phyloP scores from a whole-genome alignment of 1,139 yeast genomes.

The Yamadazyma siamensis region DNA sequence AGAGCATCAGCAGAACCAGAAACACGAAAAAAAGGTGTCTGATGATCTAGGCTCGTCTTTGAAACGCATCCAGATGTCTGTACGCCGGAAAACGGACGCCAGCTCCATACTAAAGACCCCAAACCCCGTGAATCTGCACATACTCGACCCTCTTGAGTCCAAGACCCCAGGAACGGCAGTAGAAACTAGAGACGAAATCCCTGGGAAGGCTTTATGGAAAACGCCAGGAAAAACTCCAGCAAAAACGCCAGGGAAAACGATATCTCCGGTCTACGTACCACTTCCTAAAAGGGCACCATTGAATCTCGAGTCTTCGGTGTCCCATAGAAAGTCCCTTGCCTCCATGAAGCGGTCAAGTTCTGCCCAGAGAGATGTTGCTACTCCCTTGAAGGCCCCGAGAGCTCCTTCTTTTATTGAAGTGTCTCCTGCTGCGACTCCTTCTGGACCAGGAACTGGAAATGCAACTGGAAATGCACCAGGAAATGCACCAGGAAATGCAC shows the following conservation, averaged over 20 bases:
- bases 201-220: neutral
- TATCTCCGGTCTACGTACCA: conserved; percentile 34
- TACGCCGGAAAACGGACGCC: conserved; percentile 12
- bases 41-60: conserved; percentile 15
- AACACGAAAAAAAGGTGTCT: no score
- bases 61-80: conserved; percentile 14
- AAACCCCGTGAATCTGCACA: no score
- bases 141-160: conserved; percentile 1
- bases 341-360: conserved; percentile 5
- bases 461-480: conserved; percentile 1
- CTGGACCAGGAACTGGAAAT: conserved; percentile 2
- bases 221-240: conserved; percentile 2
- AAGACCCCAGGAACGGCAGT: no score
- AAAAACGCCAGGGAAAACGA: conserved; percentile 32
- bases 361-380: conserved; percentile 6
- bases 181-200: no score
- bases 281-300: conserved; percentile 42
- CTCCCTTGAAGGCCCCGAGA: conserved; percentile 14
- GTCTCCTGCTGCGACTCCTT: neutral
- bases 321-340: conserved; percentile 11
- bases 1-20: no score
- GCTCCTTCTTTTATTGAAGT: conserved; percentile 13
- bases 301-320: conserved; percentile 20
- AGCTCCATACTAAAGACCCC: conserved; percentile 3
- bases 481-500: no score